A percentile compares a stretch with the other conserved stretches of the same genome.
phyloP scores from a whole-genome alignment of 1,284 basidiomycete species.

The Cerrena zonata region DNA sequence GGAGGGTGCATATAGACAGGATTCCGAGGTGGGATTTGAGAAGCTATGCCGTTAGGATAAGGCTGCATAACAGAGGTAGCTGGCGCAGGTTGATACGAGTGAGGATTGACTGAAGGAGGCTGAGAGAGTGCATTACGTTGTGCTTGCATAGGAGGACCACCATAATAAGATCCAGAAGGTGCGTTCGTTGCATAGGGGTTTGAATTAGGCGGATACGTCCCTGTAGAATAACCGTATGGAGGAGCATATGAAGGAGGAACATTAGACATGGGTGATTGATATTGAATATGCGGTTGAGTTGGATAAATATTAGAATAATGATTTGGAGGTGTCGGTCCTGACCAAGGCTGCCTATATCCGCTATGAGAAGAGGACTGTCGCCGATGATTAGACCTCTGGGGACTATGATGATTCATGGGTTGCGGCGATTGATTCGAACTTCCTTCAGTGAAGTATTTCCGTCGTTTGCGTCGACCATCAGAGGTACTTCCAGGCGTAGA shows the following conservation, averaged over 20 bases:
- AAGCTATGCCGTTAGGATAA: not conserved
- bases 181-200: not conserved
- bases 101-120: not conserved
- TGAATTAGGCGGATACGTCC: not conserved
- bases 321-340: no score
- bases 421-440: not conserved
- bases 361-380: not conserved
- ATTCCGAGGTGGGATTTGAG: not conserved
- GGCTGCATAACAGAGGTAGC: not conserved
- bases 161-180: not conserved
- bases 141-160: not conserved
- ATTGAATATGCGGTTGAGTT: no score
- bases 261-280: not conserved
- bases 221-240: no score
- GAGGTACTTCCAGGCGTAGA: not conserved
- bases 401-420: not conserved
- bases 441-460: not conserved
- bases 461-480: not conserved
- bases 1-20: not conserved
- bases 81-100: slow-evolving; percentile 1
- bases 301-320: no score
- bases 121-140: not conserved
- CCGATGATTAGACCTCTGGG: not conserved
- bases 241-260: not conserved
- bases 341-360: not conserved